Conservation (phyloP, 2,329 filamentous ascomycete genomes). For the Torrubiella hemipterigena region DNA sequence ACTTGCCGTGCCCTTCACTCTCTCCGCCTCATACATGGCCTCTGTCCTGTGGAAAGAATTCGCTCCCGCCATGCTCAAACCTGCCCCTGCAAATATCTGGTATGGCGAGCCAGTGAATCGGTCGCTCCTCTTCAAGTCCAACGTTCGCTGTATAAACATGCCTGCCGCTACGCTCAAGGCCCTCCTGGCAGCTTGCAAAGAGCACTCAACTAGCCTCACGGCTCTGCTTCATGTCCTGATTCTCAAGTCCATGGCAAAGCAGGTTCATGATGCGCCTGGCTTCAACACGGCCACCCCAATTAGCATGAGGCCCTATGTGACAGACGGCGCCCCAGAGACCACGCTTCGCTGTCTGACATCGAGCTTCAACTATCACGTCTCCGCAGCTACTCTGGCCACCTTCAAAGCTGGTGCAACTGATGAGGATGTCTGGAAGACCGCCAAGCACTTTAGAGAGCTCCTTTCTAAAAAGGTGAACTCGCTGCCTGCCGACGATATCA, state of each 20-base stretch:
- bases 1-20: conserved; percentile 24
- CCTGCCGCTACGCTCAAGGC: conserved; percentile 12
- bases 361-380: conserved; percentile 18
- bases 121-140: conserved; percentile 20
- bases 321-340: conserved; percentile 9
- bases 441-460: conserved; percentile 20
- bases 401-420: conserved; percentile 12
- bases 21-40: conserved; percentile 27
- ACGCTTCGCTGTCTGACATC: conserved; percentile 29
- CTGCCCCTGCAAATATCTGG: conserved; percentile 20
- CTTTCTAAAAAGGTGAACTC: conserved; percentile 19
- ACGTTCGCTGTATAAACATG: conserved; percentile 24
- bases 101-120: conserved; percentile 22
- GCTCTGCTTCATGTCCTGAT: conserved; percentile 34
- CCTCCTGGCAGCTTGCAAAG: conserved; percentile 27
- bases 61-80: conserved; percentile 25
- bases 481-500: conserved; percentile 29
- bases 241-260: conserved; percentile 24
- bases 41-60: conserved; percentile 25
- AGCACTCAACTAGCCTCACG: conserved; percentile 32
- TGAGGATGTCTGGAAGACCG: conserved; percentile 28
- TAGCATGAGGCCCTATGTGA: conserved; percentile 27
- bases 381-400: conserved; percentile 11
- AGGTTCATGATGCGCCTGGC: conserved; percentile 12
- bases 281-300: conserved; percentile 31